Conservation (phyloP, 2,329 filamentous ascomycete genomes). For the Fusarium irregulare region DNA sequence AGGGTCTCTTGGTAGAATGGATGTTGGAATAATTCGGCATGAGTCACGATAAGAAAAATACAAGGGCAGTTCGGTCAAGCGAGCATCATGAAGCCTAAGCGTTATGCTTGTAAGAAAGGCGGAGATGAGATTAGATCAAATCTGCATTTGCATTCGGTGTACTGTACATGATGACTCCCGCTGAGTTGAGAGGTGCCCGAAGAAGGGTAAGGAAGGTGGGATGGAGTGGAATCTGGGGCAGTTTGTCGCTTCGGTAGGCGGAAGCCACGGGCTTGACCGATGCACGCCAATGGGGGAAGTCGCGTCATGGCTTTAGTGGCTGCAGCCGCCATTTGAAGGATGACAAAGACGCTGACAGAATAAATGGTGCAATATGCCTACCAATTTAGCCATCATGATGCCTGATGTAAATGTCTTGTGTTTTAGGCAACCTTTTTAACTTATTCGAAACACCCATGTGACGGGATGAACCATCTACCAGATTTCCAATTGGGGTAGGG, state of each 20-base stretch:
- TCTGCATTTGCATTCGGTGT: background rate
- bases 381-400: slow-evolving; percentile 8
- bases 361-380: slow-evolving; percentile 5
- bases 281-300: slow-evolving; percentile 38
- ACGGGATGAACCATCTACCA: slow-evolving; percentile 4
- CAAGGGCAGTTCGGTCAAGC: slow-evolving; percentile 12
- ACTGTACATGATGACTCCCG: background rate
- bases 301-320: slow-evolving; percentile 33
- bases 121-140: slow-evolving; percentile 17
- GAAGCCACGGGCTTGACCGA: slow-evolving; percentile 42
- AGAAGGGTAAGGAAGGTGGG: background rate
- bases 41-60: slow-evolving; percentile 29
- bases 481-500: slow-evolving; percentile 8
- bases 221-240: background rate
- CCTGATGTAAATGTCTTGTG: slow-evolving; percentile 33
- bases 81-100: slow-evolving; percentile 2
- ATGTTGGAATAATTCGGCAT: background rate
- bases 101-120: slow-evolving; percentile 33
- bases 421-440: slow-evolving; percentile 31
- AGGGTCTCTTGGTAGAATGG: slow-evolving; percentile 8
- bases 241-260: slow-evolving; percentile 11
- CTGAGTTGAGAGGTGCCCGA: slow-evolving; percentile 1
- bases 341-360: slow-evolving; percentile 26
- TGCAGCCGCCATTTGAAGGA: slow-evolving; percentile 28
- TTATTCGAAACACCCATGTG: slow-evolving; percentile 18